Base-by-base conservation (phyloP, 257 asterid species). In the Solanum stenotomum region DNA sequence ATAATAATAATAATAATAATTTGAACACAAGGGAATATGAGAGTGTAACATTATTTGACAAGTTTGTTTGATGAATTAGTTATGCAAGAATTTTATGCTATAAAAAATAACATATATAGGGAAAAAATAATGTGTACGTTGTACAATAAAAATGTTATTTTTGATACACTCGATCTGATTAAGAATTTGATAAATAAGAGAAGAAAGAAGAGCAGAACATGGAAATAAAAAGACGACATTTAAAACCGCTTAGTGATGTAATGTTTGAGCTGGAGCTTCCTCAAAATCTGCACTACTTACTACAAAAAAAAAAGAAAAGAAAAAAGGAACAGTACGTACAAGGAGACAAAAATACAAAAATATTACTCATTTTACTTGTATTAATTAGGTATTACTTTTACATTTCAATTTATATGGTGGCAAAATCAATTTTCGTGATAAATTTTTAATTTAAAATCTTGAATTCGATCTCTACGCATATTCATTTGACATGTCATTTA, bases 131-230 rank as follows among this genome's bases (percentile, higher is more conserved):
- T 20, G 4, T 56, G 11, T 6, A 5, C 10, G 59, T 49, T 52
- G 20, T 16, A 52, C 34, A 3, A 33, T 33, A 52, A 52, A 52
- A 1, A 52, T 0, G 5, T 22, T 59, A 63, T 63, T 63, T 23
- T n/a, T 4, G 3, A 70, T 29, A 29, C 6, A 12, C 31, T 63
- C 33, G 0, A n/a, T n/a, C 0, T 0, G 1, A 2, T 5, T 63
- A n/a, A 23, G 13, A 63, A 61, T 63, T 23, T n/a, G 12, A 7
- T 10, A 63, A 25, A 25, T 33, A 44, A 25, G 4, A 16, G 65
- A 31, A 34, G n/a, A 38, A 78, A 56, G 23, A 87, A 52, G 25
- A 18, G 79, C 15, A 44, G 20, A 31, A 56, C 4, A 44, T 29
- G 18, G 6, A 86, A 71, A 86, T 67, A 31, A 71, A 61, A 84